Conservation (phyloP, 2,329 filamentous ascomycete genomes). For the Diplodia scrobiculata region DNA sequence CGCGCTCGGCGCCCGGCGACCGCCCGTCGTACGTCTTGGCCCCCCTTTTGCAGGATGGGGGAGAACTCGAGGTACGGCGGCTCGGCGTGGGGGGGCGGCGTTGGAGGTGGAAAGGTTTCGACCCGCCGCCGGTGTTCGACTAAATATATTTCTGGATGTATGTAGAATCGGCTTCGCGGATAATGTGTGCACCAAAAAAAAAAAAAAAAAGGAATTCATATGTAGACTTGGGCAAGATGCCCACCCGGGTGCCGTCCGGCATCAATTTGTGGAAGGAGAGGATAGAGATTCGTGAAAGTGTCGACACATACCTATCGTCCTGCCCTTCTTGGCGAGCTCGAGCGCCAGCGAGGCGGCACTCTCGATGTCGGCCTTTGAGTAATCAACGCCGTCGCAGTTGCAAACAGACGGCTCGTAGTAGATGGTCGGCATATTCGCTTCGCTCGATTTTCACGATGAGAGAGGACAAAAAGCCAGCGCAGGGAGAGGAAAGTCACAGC, state of each 20-base stretch:
- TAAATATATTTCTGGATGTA: no score
- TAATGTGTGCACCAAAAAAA: no score
- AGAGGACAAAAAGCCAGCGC: background rate
- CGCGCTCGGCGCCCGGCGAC: no score
- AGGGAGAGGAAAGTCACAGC: background rate
- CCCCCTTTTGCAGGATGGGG: no score
- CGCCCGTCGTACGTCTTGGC: no score
- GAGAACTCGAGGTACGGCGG: no score
- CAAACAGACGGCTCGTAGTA: slow-evolving; percentile 30
- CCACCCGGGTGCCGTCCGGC: background rate
- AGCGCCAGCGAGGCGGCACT: slow-evolving; percentile 35
- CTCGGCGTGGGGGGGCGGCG: no score
- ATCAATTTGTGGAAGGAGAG: background rate
- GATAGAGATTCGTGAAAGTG: background rate
- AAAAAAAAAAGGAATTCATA: no score
- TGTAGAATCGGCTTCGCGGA: no score
- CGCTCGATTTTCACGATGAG: background rate
- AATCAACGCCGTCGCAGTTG: slow-evolving; percentile 32
- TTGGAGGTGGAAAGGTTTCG: no score
- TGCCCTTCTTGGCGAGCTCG: slow-evolving; percentile 34
- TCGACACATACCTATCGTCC: slow-evolving; percentile 27
- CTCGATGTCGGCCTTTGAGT: slow-evolving; percentile 35
- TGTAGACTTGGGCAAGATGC: background rate
- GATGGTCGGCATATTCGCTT: slow-evolving; percentile 5
- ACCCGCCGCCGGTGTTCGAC: no score